These are phyloP conservation scores for Colletotrichum kahawae DNA, from an alignment of 2,329 filamentous ascomycete species.

Conservation along the genomic window DNA sequence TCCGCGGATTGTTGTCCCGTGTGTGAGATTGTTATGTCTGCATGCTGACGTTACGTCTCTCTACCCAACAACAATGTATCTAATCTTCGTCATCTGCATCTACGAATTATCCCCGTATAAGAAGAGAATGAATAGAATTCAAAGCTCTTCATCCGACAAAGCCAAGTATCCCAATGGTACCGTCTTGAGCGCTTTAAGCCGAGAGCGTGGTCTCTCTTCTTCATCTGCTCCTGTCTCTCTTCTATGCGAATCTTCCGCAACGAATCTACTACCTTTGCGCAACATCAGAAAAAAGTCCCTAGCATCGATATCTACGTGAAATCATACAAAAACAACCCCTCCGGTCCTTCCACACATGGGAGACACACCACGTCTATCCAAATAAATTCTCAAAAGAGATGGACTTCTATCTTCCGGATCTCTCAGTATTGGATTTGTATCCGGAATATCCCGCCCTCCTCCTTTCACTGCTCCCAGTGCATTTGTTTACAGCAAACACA, in stretches of 20 bases:
- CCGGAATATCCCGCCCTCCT: neutral
- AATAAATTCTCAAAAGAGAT: neutral
- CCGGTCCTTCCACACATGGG: neutral
- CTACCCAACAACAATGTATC: accelerated
- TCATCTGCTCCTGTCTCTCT: neutral
- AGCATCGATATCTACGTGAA: neutral
- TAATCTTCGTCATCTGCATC: accelerated
- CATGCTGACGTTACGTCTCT: accelerated
- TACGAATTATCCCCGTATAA: accelerated
- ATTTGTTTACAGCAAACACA: neutral
- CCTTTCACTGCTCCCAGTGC: neutral
- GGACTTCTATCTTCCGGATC: neutral
- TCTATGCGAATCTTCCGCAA: neutral
- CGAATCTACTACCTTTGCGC: neutral
- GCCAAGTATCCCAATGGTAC: neutral
- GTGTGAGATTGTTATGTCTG: accelerated
- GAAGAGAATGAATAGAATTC: accelerated
- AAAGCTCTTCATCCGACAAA: neutral
- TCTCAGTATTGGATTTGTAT: neutral
- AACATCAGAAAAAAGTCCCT: neutral
- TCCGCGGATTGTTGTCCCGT: neutral
- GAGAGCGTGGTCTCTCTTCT: neutral
- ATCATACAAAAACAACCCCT: neutral
- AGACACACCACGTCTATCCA: neutral
- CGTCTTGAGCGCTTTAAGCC: neutral